These are phyloP conservation scores for Isatis lusitanica DNA, from an alignment of 441 rosid genomes.

Conservation along the genomic window DNA sequence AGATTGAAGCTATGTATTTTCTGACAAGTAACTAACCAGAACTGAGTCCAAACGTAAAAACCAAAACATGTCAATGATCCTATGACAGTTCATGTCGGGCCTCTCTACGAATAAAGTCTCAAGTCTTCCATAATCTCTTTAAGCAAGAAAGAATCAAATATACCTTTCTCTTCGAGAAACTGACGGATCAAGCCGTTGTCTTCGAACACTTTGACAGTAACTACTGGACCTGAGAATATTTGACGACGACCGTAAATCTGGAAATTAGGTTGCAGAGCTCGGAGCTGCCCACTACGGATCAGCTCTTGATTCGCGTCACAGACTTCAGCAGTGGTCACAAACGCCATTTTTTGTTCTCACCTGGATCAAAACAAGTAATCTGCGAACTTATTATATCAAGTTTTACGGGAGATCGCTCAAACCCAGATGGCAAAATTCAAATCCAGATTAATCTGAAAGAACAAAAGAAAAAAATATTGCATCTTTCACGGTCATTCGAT, in stretches of 20 bases:
- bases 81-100: neutral
- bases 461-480: neutral
- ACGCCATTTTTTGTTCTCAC: slow-evolving; percentile 56
- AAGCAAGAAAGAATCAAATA: neutral
- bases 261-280: slow-evolving; percentile 84
- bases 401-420: neutral
- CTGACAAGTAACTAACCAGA: neutral
- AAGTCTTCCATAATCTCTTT: neutral
- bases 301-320: slow-evolving; percentile 94
- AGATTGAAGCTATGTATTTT: no score
- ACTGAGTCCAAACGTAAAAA: neutral
- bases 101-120: neutral
- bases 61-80: slow-evolving; percentile 7
- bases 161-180: slow-evolving; percentile 89
- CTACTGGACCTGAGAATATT: slow-evolving; percentile 81
- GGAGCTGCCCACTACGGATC: slow-evolving; percentile 80
- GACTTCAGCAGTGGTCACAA: slow-evolving; percentile 92
- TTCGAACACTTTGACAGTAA: slow-evolving; percentile 90
- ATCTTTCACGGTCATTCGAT: neutral
- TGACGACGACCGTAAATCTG: slow-evolving; percentile 93
- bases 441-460: neutral
- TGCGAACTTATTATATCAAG: neutral
- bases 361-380: neutral
- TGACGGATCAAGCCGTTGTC: slow-evolving; percentile 92
- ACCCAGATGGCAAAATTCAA: neutral